phyloP scores from a whole-genome alignment of 164 flowering plant genomes.

The Santalum album region DNA sequence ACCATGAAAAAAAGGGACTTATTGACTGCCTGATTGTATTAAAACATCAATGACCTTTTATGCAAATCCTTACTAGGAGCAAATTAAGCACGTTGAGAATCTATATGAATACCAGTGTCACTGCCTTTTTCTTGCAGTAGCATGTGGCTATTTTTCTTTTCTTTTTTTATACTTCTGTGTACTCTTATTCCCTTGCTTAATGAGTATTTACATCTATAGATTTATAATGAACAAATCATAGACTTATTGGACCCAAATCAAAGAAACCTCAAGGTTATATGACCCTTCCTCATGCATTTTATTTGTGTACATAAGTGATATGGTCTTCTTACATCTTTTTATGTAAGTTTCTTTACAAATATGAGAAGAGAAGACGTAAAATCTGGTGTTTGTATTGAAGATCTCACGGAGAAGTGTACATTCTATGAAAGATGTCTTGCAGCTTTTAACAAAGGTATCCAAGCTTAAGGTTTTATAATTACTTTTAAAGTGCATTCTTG shows the following conservation, averaged over 20 bases:
- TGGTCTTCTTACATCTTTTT: constrained; percentile 1
- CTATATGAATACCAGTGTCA: constrained; percentile 81
- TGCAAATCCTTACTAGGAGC: constrained; percentile 49
- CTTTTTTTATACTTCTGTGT: too few species aligned
- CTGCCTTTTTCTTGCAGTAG: constrained; percentile 94
- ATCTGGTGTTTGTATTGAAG: constrained; percentile 96
- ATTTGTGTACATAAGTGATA: neutral
- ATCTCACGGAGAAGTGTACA: constrained; percentile 61
- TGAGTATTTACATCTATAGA: constrained; percentile 37
- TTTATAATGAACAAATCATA: constrained; percentile 97
- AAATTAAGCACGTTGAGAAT: constrained; percentile 71
- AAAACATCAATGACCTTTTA: too few species aligned
- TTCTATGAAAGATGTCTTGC: constrained; percentile 62
- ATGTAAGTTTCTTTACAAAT: constrained; percentile 34
- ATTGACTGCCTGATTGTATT: too few species aligned
- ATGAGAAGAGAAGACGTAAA: too few species aligned
- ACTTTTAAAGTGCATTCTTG: too few species aligned
- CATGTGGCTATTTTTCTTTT: neutral
- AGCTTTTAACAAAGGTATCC: constrained; percentile 68
- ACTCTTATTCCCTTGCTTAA: too few species aligned
- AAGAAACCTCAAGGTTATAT: constrained; percentile 67
- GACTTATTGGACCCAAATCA: constrained; percentile 85
- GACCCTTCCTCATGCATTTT: neutral
- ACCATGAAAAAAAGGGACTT: too few species aligned
- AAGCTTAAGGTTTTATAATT: too few species aligned